Percentiles rank a stretch among this genome's conserved stretches.
These are phyloP conservation scores for Alternaria infectoria DNA, from an alignment of 2,329 filamentous ascomycete species.

Conservation along the genomic window DNA sequence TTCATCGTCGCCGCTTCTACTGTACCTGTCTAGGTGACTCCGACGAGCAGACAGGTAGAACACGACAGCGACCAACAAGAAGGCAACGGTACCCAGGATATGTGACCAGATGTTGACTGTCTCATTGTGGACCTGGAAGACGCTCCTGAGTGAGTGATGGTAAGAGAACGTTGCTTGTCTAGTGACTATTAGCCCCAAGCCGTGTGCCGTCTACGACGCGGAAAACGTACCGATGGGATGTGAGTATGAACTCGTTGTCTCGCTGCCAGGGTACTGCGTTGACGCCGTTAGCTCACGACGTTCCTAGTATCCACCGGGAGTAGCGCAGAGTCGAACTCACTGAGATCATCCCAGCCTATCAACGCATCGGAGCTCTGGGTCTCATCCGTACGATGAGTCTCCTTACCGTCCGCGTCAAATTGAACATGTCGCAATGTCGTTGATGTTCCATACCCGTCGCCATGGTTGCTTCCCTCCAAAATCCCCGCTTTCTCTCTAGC, in stretches of 20 bases:
- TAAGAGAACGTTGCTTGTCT: conserved; percentile 4
- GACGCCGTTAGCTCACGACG: not conserved
- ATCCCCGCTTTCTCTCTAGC: conserved; percentile 5
- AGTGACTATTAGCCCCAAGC: not conserved
- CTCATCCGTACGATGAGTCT: not conserved
- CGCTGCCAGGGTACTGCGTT: conserved; percentile 7
- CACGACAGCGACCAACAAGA: not conserved
- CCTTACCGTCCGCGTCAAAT: not conserved
- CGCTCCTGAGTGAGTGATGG: not conserved
- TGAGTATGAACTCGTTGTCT: conserved; percentile 13
- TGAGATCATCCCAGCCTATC: conserved; percentile 7
- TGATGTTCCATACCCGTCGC: not conserved
- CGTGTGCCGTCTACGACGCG: not conserved
- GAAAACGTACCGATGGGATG: not conserved
- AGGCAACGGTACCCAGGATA: not conserved
- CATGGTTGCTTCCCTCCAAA: not conserved
- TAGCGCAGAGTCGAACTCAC: not conserved
- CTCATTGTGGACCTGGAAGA: conserved; percentile 7
- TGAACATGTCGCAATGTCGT: not conserved
- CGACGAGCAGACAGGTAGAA: not conserved
- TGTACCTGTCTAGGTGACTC: not conserved
- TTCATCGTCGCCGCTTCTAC: not conserved
- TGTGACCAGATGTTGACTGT: conserved; percentile 14
- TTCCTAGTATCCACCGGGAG: not conserved
- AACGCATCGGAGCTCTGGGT: not conserved